Evolutionary conservation across 345 rosid species (phyloP), one percentile per base, ranked within the genome.

Genomic region (Capsella bursapastoris): DNA sequence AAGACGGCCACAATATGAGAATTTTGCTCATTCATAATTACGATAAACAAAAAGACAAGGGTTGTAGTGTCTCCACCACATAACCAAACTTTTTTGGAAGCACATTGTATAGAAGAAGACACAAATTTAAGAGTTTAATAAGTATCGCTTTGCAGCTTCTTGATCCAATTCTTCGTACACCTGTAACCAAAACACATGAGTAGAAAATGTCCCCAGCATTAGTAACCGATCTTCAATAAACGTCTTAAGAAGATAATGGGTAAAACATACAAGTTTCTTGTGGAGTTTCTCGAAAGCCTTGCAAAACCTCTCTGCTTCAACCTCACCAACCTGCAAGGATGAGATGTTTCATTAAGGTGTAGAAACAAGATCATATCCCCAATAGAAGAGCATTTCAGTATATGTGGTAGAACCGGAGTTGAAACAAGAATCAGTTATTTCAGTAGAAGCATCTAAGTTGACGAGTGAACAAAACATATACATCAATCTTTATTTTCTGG

Each of bases 231-330:
- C n/a, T 15, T 63, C 50, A 25, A 64, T 40, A 28, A 34, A 44
- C 4, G 28, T 60, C 18, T 40, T 12, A 8, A 31, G 52, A 22
- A 45, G 45, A 49, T 41, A 32, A 57, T 5, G 57, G 52, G 57
- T 7, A 28, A 35, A 50, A 60, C 86, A 44, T 85, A 90, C 97
- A 57, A 90, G 91, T 86, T 84, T 89, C 82, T 77, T 84, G 85
- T 94, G 99, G 68, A 87, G 77, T 78, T 81, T 81, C 74, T 83
- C 87, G 51, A 91, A 94, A 49, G 89, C 88, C 76, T 81, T 68
- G 86, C 93, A 94, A 82, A 94, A 87, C 57, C 83, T 84, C 73
- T 88, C 87, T 1, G 97, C 96, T 56, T 88, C 96, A 18, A 76
- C 85, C 32, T 82, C 74, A 38, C 97, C 89, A 52, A 91, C 83